A percentile compares a stretch with the other conserved stretches of the same genome.
These are phyloP conservation scores for barley (Hordeum vulgare) DNA, from an alignment of 176 grass and related monocot species.

Conservation along the genomic window DNA sequence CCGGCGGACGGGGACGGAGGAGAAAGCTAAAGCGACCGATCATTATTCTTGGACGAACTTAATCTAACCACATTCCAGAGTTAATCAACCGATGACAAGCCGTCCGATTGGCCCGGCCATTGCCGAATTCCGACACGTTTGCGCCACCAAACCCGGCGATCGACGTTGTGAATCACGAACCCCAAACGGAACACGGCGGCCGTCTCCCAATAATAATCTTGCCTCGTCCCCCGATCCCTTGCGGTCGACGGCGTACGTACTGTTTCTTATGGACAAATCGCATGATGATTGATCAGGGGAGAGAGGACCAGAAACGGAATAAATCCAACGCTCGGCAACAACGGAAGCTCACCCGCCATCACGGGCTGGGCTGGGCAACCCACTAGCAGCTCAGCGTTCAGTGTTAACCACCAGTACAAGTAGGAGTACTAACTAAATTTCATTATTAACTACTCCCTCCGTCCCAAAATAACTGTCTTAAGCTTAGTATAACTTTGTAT, in stretches of 20 bases:
- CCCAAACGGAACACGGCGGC: not conserved
- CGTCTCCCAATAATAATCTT: not conserved
- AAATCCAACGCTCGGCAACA: slow-evolving; percentile 29
- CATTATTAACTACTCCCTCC: too few species aligned
- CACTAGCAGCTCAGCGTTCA: not conserved
- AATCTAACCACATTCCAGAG: not conserved
- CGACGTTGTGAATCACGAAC: not conserved
- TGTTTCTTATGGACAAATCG: not conserved
- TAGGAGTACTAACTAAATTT: not conserved
- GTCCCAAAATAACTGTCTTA: too few species aligned
- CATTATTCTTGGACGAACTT: not conserved
- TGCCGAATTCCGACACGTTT: not conserved
- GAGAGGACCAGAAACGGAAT: slow-evolving; percentile 24
- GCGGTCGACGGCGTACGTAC: not conserved
- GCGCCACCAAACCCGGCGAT: slow-evolving; percentile 47
- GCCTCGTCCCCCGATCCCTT: not conserved
- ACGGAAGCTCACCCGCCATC: slow-evolving; percentile 27
- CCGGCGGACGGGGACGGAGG: not conserved
- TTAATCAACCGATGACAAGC: not conserved
- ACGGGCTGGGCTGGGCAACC: not conserved
- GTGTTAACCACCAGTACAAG: not conserved
- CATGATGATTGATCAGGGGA: not conserved
- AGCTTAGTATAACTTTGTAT: too few species aligned
- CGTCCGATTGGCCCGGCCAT: not conserved
- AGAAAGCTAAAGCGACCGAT: not conserved